Conservation (phyloP, 75 land plant species). For the Chamaecyparis obtusa region DNA sequence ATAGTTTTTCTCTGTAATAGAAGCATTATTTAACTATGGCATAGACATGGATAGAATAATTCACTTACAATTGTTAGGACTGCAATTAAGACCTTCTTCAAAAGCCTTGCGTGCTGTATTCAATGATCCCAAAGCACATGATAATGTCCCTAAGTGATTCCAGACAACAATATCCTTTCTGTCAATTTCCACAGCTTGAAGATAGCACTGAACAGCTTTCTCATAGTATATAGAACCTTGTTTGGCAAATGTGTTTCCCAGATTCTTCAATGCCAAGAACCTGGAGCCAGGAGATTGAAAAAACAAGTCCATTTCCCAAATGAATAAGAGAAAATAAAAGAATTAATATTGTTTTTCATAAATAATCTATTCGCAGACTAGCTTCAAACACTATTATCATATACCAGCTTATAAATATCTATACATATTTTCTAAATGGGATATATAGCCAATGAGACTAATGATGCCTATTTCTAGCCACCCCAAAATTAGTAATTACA, state of each 20-base stretch:
- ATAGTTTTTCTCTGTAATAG: background rate
- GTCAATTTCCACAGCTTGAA: conserved; percentile 96
- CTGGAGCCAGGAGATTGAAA: conserved; percentile 24
- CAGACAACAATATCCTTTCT: conserved; percentile 89
- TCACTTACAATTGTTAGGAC: conserved; percentile 92
- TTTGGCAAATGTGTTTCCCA: conserved; percentile 77
- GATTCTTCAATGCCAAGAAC: conserved; percentile 84
- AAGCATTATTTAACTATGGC: background rate
- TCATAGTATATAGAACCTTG: conserved; percentile 71
- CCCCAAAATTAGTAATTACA: background rate
- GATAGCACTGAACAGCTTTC: conserved; percentile 79
- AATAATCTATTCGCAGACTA: background rate
- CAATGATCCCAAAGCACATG: conserved; percentile 77
- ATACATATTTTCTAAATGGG: background rate
- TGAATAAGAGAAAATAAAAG: background rate
- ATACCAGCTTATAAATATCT: background rate
- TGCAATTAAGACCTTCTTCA: conserved; percentile 95
- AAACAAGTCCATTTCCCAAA: background rate
- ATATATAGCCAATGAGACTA: background rate
- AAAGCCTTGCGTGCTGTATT: conserved; percentile 95
- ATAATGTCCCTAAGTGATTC: conserved; percentile 92
- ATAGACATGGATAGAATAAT: background rate
- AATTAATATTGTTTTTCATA: background rate
- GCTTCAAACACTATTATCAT: background rate
- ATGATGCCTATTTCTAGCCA: background rate